Conservation (phyloP, 192 early-diverging fungal genomes). For the Backusella westeae region DNA sequence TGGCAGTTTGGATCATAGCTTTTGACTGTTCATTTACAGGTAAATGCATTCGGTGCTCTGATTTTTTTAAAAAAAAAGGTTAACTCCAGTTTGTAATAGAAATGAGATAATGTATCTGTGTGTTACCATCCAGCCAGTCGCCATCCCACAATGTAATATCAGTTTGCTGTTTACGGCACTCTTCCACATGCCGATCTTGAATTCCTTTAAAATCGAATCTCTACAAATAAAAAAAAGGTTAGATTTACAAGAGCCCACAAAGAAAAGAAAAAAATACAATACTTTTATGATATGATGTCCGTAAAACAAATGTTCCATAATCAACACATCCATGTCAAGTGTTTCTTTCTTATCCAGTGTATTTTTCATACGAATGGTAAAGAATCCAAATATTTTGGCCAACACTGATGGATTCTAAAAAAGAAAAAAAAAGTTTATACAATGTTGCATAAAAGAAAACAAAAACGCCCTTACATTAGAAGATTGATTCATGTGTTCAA, state of each 20-base stretch:
- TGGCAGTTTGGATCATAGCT: constrained; percentile 71
- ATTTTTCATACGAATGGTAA: constrained; percentile 81
- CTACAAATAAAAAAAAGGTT: constrained; percentile 27
- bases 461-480: constrained; percentile 30
- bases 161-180: constrained; percentile 30
- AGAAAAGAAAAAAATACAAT: constrained; percentile 40
- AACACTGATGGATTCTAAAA: constrained; percentile 64
- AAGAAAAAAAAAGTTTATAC: not conserved
- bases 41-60: constrained; percentile 52
- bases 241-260: not conserved
- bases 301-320: constrained; percentile 95
- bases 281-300: constrained; percentile 66
- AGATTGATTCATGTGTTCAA: constrained; percentile 74
- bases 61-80: not conserved
- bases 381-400: constrained; percentile 91
- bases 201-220: constrained; percentile 80
- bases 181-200: constrained; percentile 55
- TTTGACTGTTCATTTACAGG: constrained; percentile 88
- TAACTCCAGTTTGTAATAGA: not conserved
- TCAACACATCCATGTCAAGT: constrained; percentile 82
- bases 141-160: constrained; percentile 63
- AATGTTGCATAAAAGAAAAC: not conserved
- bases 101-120: not conserved
- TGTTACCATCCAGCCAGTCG: constrained; percentile 66
- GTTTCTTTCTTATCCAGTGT: constrained; percentile 56